Evolutionary conservation across 169 alveolate genomes (phyloP).

Genomic region (Cryptosporidium tyzzeri): DNA sequence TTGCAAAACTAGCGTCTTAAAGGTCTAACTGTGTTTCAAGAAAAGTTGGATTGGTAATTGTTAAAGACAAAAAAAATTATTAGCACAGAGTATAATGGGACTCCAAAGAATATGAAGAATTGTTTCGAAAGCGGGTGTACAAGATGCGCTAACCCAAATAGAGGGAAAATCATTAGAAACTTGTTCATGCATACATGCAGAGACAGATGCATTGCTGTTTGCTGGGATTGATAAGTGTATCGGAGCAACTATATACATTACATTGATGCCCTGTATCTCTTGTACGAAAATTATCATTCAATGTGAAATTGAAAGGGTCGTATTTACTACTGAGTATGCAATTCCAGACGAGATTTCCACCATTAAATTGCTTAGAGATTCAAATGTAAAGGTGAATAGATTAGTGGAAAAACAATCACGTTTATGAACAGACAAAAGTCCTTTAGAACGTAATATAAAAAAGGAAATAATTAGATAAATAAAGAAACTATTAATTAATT

Average conservation of each 20-base stretch:
- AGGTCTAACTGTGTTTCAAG: conserved; percentile 90
- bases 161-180: conserved; percentile 86
- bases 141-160: conserved; percentile 82
- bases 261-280: conserved; percentile 85
- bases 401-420: neutral
- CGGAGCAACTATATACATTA: conserved; percentile 83
- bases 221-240: conserved; percentile 82
- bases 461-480: neutral
- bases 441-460: neutral
- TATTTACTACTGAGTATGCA: conserved; percentile 77
- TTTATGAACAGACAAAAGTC: neutral
- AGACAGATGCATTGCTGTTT: conserved; percentile 85
- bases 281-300: conserved; percentile 86
- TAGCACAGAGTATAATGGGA: conserved; percentile 91
- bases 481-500: neutral
- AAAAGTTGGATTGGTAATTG: conserved; percentile 87
- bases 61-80: conserved; percentile 82
- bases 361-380: conserved; percentile 13
- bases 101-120: conserved; percentile 84
- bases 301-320: conserved; percentile 82
- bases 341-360: conserved; percentile 16
- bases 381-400: conserved; percentile 44
- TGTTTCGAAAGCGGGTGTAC: conserved; percentile 89
- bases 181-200: conserved; percentile 90
- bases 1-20: conserved; percentile 85